Base-by-base conservation (phyloP, 768 basidiomycete genomes). In the Daedalea quercina region DNA sequence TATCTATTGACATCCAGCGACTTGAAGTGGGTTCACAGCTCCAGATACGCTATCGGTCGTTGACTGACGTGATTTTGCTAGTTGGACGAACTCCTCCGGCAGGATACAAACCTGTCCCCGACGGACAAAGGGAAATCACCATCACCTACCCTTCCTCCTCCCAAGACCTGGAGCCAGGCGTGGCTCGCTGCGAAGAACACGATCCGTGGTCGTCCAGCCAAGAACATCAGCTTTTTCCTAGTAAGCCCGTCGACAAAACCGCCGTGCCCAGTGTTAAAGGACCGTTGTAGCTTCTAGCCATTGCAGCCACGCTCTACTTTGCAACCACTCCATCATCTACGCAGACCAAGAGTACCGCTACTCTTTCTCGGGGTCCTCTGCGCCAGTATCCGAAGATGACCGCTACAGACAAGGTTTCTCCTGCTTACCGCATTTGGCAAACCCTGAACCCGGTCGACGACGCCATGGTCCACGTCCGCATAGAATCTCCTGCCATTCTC, bases 1-100 rank as follows among this genome's bases (percentile, higher is more conserved):
- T 99, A 22, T 93, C 92, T 0, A 96, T 99, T 59, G 95, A 99
- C 72, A 84, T 97, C 44, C 94, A 96, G 59, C 82, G 95, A 44
- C 70, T 99, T 23, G 95, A 95, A 72, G 85, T 82, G 61, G 46
- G 76, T 70, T 24, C 53, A 25, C 22, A 33, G 54, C 34, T 1
- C 3, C 34, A 9, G 44, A 6, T 24, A 47, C 46, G 20, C 9
- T 20, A 53, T 50, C 44, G 26, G 46, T 31, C 9, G 17, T 22
- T 6, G 40, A 19, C 25, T 9, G 9, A 44, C 26, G 63, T 24
- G 25, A 46, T 37, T 24, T 43, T 44, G 49, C 37, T 59, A 94
- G 87, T 76, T 95, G 42, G 87, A 90, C 53, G 91, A 99, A 65
- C 76, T 98, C 9, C 72, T 96, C 20, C 79, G 81, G 8, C 90